Percentiles rank a stretch among this genome's conserved stretches.
These are phyloP conservation scores for Boletus coccyginus DNA, from an alignment of 768 basidiomycete species.

Conservation along the genomic window DNA sequence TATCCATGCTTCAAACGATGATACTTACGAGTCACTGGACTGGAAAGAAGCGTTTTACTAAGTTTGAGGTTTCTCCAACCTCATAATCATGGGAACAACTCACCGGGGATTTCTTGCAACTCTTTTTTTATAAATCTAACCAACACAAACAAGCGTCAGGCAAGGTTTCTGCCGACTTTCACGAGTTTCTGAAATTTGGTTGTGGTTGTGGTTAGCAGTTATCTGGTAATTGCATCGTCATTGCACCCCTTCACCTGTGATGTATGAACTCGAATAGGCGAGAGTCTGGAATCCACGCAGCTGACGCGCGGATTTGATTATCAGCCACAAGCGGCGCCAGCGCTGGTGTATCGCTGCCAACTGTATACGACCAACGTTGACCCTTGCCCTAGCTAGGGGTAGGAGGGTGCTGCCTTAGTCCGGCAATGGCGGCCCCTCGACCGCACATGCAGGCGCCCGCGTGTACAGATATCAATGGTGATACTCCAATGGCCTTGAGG, in stretches of 20 bases:
- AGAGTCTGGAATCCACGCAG: background rate
- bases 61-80: too few relatives aligned
- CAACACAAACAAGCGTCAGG: too few relatives aligned
- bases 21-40: background rate
- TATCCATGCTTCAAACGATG: background rate
- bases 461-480: slow-evolving; percentile 6
- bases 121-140: too few relatives aligned
- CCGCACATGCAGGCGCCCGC: slow-evolving; percentile 19
- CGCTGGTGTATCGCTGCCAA: slow-evolving; percentile 13
- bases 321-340: background rate
- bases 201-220: background rate
- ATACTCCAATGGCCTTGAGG: slow-evolving; percentile 15
- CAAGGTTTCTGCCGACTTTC: too few relatives aligned
- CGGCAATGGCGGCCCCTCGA: background rate
- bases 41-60: too few relatives aligned
- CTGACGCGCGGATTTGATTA: slow-evolving; percentile 9
- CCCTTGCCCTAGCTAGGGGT: slow-evolving; percentile 14
- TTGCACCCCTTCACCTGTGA: background rate
- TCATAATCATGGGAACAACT: too few relatives aligned
- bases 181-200: background rate
- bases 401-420: background rate
- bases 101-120: too few relatives aligned
- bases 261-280: background rate
- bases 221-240: slow-evolving; percentile 2
- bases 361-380: background rate